These are phyloP conservation scores for Clitopilus hobsonii DNA, from an alignment of 768 basidiomycete genomes.

Conservation along the genomic window DNA sequence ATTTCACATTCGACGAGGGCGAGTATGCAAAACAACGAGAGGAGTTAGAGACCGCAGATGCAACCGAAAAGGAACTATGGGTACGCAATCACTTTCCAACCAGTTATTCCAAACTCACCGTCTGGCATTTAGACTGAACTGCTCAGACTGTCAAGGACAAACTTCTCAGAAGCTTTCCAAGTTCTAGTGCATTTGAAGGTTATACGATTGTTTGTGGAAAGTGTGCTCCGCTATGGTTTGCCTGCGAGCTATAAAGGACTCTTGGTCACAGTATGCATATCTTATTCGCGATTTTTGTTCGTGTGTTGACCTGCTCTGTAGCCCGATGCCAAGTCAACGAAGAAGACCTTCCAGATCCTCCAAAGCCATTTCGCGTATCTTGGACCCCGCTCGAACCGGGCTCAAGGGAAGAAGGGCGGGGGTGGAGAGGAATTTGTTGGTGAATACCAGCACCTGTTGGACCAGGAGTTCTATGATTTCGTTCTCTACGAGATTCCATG, in stretches of 20 bases:
- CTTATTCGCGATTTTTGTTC: neutral
- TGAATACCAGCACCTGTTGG: conserved; percentile 90
- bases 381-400: conserved; percentile 57
- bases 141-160: conserved; percentile 83
- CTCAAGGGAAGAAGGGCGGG: conserved; percentile 34
- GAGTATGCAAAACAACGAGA: conserved; percentile 75
- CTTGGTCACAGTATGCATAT: conserved; percentile 61
- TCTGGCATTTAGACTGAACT: conserved; percentile 99
- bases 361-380: conserved; percentile 81
- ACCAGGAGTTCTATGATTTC: conserved; percentile 95
- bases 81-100: conserved; percentile 46
- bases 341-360: conserved; percentile 71
- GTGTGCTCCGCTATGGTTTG: conserved; percentile 90
- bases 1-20: conserved; percentile 86
- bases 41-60: conserved; percentile 74
- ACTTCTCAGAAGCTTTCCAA: conserved; percentile 96
- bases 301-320: conserved; percentile 22
- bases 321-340: conserved; percentile 84
- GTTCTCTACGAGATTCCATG: conserved; percentile 92
- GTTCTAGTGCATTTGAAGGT: conserved; percentile 92
- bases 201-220: conserved; percentile 88
- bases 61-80: conserved; percentile 96
- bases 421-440: conserved; percentile 69
- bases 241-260: conserved; percentile 88
- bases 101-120: too few species aligned